phyloP scores from a whole-genome alignment of 208 protist species.

The Entamoeba histolytica region DNA sequence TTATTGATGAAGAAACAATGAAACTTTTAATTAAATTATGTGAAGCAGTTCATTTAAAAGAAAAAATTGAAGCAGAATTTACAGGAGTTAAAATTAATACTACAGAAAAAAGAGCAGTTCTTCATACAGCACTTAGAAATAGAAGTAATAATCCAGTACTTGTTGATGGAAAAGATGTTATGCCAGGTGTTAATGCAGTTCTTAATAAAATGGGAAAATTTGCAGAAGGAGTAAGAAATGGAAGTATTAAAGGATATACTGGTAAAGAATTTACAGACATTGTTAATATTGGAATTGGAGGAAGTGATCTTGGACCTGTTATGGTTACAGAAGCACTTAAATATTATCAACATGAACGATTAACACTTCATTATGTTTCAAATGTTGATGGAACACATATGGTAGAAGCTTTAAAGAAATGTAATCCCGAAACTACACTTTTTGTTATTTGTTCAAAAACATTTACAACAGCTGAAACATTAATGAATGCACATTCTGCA shows the following conservation, averaged over 20 bases:
- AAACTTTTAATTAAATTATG: constrained; percentile 53
- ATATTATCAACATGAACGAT: constrained; percentile 37
- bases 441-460: constrained; percentile 87
- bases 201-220: constrained; percentile 66
- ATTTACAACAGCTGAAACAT: constrained; percentile 79
- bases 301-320: constrained; percentile 79
- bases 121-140: constrained; percentile 78
- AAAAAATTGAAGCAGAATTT: constrained; percentile 54
- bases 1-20: constrained; percentile 67
- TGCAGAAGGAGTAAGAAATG: constrained; percentile 52
- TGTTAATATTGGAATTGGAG: constrained; percentile 86
- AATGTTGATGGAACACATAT: constrained; percentile 84
- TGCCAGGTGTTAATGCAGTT: constrained; percentile 64
- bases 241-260: constrained; percentile 67
- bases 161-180: constrained; percentile 72
- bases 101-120: constrained; percentile 65
- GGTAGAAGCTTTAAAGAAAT: constrained; percentile 50
- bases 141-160: constrained; percentile 42
- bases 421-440: constrained; percentile 65
- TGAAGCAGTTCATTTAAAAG: constrained; percentile 30
- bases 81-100: constrained; percentile 73
- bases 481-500: constrained; percentile 71
- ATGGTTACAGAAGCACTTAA: constrained; percentile 62
- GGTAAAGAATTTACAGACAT: constrained; percentile 69
- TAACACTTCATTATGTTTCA: constrained; percentile 66